phyloP scores from a whole-genome alignment of 1,284 basidiomycete genomes.

The Xerocomus amazonicus region DNA sequence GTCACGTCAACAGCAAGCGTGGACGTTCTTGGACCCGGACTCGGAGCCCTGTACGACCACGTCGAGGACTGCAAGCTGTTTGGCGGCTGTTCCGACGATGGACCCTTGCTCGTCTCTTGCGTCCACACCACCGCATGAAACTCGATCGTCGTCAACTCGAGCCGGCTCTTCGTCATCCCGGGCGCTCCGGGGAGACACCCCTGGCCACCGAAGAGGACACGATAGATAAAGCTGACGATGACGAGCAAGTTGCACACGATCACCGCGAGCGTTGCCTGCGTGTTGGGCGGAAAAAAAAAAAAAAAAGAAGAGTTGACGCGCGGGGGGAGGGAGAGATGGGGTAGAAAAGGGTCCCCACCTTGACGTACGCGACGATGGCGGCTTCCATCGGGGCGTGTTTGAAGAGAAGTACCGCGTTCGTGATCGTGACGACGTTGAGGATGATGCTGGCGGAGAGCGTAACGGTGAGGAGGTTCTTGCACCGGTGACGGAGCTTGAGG shows the following conservation, averaged over 20 bases:
- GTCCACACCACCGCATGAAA: not conserved
- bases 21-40: not conserved
- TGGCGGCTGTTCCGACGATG: not conserved
- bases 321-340: no score
- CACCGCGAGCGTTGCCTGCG: not conserved
- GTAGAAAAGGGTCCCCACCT: not conserved
- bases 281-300: no score
- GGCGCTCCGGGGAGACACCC: not conserved
- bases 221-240: not conserved
- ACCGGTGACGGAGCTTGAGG: constrained; percentile 3
- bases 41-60: constrained; percentile 5
- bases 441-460: constrained; percentile 16
- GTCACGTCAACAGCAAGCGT: not conserved
- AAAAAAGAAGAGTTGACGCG: no score
- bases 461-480: constrained; percentile 6
- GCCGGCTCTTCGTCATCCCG: not conserved
- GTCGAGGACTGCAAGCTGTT: constrained; percentile 2
- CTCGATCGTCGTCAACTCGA: constrained; percentile 11
- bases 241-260: constrained; percentile 3
- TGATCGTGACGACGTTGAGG: constrained; percentile 12
- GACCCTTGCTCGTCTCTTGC: constrained; percentile 5
- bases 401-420: constrained; percentile 10
- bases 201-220: not conserved
- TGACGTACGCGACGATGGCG: constrained; percentile 11
- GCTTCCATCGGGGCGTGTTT: not conserved